Percentiles rank a stretch among this genome's conserved stretches.
phyloP scores from a whole-genome alignment of 371 early-diverging fungal species.

The Mucor saturninus region DNA sequence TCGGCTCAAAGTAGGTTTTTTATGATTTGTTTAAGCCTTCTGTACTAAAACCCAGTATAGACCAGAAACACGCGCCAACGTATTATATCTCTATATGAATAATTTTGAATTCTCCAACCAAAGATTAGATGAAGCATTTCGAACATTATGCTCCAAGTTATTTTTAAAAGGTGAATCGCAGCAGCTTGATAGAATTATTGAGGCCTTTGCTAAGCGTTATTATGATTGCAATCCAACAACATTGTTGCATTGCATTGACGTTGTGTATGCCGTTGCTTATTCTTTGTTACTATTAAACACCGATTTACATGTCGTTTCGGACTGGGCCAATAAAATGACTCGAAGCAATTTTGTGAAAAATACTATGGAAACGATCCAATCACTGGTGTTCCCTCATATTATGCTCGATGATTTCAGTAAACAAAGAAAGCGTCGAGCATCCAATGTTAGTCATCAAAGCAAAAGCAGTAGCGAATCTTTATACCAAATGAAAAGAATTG shows the following conservation, averaged over 20 bases:
- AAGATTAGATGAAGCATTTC: constrained; percentile 77
- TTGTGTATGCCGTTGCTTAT: constrained; percentile 81
- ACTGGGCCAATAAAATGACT: constrained; percentile 53
- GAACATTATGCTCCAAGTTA: constrained; percentile 70
- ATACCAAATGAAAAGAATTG: constrained; percentile 9
- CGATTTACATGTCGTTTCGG: constrained; percentile 79
- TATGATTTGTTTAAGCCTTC: background rate
- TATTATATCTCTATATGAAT: constrained; percentile 65
- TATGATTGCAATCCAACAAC: constrained; percentile 70
- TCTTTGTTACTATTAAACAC: constrained; percentile 89
- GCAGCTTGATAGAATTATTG: constrained; percentile 83
- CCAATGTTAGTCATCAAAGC: constrained; percentile 14
- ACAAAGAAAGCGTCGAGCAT: constrained; percentile 11
- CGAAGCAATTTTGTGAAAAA: constrained; percentile 57
- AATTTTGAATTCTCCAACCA: constrained; percentile 70
- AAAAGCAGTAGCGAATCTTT: background rate
- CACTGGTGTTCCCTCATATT: constrained; percentile 20
- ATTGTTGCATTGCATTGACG: constrained; percentile 42
- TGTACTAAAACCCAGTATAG: background rate
- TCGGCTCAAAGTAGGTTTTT: constrained; percentile 21
- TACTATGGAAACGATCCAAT: constrained; percentile 51
- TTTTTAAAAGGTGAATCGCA: constrained; percentile 88
- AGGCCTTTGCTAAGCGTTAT: constrained; percentile 77
- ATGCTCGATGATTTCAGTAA: background rate
- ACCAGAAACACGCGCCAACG: constrained; percentile 19